Evolutionary conservation across 2,329 filamentous ascomycete genomes (phyloP), one percentile per base, ranked within the genome.

Genomic region (Intubia oerlemansii): DNA sequence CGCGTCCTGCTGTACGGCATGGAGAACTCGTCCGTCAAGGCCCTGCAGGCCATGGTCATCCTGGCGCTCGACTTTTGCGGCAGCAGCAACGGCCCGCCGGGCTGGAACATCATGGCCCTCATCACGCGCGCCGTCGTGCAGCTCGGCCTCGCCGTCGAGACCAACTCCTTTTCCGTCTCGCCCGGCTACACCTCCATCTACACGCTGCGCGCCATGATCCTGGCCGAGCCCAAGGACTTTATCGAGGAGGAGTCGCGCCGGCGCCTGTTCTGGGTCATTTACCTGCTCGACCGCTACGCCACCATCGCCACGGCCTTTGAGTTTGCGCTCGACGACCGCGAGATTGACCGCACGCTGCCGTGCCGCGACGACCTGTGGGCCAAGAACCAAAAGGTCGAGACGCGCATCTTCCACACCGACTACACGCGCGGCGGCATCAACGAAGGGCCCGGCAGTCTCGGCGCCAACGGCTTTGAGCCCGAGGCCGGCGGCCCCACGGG

Each of bases 251-350:
- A 93, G 47, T 76, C 78, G 20, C 60, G 82, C 15, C 64, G 84
- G 15, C 61, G 84, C 16, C 55, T 92, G 1, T 91, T 92, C 47
- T 93, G 84, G 84, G 85, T 88, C 70, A 72, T 91, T 9, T 93
- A 91, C 44, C 54, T 92, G 8, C 59, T 93, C 7, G 84, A 93
- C 46, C 65, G 84, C 28, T 92, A 91, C 44, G 81, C 81, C 1
- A 92, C 82, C 1, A 73, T 92, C 32, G 75, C 81, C 1, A 92
- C 84, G 0, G 81, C 81, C 1, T 92, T 82, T 1, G 71, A 91
- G 31, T 91, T 92, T 44, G 77, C 80, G 1, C 53, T 93, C 14
- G 74, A 85, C 38, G 81, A 92, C 42, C 78, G 74, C 42, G 81
- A 90, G 42, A 84, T 92, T 27, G 80, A 91, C 42, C 66, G 82